phyloP scores from a whole-genome alignment of 2,329 filamentous ascomycete genomes.

The Lachnum nothofagi region DNA sequence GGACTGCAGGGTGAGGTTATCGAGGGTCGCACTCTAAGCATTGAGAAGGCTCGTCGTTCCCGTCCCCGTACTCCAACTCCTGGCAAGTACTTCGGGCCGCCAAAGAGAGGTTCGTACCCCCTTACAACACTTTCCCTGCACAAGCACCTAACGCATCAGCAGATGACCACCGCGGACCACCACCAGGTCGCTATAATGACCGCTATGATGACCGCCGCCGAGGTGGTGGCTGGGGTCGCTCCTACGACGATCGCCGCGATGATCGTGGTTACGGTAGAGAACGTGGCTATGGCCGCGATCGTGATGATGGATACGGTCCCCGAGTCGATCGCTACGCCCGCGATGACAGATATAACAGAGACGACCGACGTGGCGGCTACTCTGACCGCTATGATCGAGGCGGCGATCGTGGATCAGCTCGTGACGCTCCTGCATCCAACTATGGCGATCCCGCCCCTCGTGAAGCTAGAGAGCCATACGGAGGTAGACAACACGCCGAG shows the following conservation, averaged over 20 bases:
- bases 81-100: slow-evolving; percentile 97
- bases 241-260: slow-evolving; percentile 33
- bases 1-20: slow-evolving; percentile 91
- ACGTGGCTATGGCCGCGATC: slow-evolving; percentile 37
- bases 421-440: slow-evolving; percentile 37
- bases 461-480: slow-evolving; percentile 40
- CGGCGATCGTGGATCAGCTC: slow-evolving; percentile 45
- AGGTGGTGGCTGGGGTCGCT: slow-evolving; percentile 29
- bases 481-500: slow-evolving; percentile 35
- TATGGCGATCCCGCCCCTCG: slow-evolving; percentile 41
- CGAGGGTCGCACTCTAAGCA: slow-evolving; percentile 92
- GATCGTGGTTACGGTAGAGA: slow-evolving; percentile 41
- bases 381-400: slow-evolving; percentile 44
- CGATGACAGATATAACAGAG: slow-evolving; percentile 19
- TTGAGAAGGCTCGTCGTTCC: slow-evolving; percentile 95
- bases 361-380: slow-evolving; percentile 41
- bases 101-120: slow-evolving; percentile 78
- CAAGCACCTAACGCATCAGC: slow-evolving; percentile 37
- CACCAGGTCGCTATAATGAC: slow-evolving; percentile 38
- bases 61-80: slow-evolving; percentile 93
- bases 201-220: slow-evolving; percentile 42
- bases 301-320: slow-evolving; percentile 32
- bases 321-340: slow-evolving; percentile 20
- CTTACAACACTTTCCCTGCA: slow-evolving; percentile 36
- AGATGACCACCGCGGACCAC: slow-evolving; percentile 46